Base-by-base conservation (phyloP, 495 filamentous ascomycete species). In the Clohesyomyces aquaticus region DNA sequence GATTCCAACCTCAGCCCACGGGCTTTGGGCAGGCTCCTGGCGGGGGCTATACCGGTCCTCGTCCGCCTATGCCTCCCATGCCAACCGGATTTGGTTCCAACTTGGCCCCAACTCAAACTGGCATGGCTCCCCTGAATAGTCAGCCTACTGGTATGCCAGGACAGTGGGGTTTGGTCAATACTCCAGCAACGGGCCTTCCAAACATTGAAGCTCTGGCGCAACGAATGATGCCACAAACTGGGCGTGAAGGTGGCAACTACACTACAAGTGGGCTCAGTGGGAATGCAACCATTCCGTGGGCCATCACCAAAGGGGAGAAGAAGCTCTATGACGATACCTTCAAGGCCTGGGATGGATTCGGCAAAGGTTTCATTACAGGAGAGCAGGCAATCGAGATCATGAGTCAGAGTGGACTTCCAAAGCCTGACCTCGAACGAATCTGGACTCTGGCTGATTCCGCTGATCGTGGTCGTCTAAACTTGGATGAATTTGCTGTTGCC, bases 251-350 rank as follows among this genome's bases (percentile, higher is more conserved):
- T 16, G 88, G 90, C 65, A 91, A 90, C 4, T 98, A 91, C 68
- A 93, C 88, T n/a, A 93, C 92, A 14, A 80, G 85, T 58, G 92
- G 93, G 8, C 80, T 99, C 25, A 88, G 89, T 28, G 95, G 95
- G 50, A 98, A 95, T 79, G 95, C 95, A 8, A 90, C 87, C 4
- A 92, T 99, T 71, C 93, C 95, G 2, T 99, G 93, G 94, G 94
- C 95, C 23, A 93, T 99, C 55, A 99, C 95, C 8, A 99, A 99
- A 75, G 91, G 96, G 65, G 95, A 99, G 76, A 99, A 99, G 80
- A 93, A 90, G 59, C 88, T 94, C 55, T 99, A 98, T 65, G 95
- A 99, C 77, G 85, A 92, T 61, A 80, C 98, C 14, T 99, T 99
- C 80, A 88, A 89, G 48, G 92, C 92, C 10, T 98, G 95, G 95